Percentiles rank a stretch among this genome's conserved stretches.
Evolutionary conservation across 225 moss, liverwort and hornwort species (phyloP).

Genomic region (Polytrichum commune): DNA sequence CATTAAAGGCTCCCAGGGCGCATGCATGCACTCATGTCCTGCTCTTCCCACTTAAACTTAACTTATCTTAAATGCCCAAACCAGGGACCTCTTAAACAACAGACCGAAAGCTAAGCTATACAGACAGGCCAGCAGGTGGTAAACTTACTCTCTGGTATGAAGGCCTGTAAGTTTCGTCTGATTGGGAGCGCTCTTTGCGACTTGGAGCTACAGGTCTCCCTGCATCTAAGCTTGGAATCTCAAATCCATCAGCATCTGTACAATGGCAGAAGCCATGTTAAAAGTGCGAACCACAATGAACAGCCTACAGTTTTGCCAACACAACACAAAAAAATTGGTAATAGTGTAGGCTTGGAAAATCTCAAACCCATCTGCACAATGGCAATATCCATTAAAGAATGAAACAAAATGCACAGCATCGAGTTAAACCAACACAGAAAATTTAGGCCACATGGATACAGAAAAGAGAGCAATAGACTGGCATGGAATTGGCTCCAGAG

Average conservation of each 20-base stretch:
- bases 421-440: neutral
- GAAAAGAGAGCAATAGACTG: too few relatives aligned
- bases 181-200: slow-evolving; percentile 64
- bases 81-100: neutral
- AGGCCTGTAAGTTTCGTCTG: slow-evolving; percentile 59
- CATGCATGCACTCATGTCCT: too few relatives aligned
- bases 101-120: neutral
- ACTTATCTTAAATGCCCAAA: neutral
- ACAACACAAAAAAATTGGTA: neutral
- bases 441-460: too few relatives aligned
- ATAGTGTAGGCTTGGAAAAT: slow-evolving; percentile 1
- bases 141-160: slow-evolving; percentile 67
- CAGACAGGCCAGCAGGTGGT: neutral
- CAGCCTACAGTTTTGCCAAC: neutral
- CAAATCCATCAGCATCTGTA: slow-evolving; percentile 98
- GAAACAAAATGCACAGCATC: neutral
- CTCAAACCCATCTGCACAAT: slow-evolving; percentile 2
- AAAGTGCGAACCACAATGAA: neutral
- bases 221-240: slow-evolving; percentile 91
- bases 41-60: too few relatives aligned
- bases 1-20: too few relatives aligned
- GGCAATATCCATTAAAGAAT: neutral
- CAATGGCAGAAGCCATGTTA: neutral
- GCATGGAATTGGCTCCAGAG: too few relatives aligned
- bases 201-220: slow-evolving; percentile 56